phyloP scores from a whole-genome alignment of 208 protist species.

The Trypanosoma platydactyli region DNA sequence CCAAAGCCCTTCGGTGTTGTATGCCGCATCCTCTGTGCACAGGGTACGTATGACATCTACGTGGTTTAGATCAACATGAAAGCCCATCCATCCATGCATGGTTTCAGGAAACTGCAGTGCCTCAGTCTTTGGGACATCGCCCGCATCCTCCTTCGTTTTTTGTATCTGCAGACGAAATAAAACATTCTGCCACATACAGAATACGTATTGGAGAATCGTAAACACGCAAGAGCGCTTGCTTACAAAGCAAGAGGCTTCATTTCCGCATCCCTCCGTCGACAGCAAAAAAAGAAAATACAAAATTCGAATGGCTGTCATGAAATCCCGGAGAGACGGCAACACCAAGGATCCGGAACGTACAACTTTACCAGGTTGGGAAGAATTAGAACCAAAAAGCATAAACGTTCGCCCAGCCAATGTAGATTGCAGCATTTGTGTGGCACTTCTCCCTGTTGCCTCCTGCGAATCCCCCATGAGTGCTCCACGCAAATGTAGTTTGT shows the following conservation, averaged over 20 bases:
- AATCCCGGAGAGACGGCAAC: constrained; percentile 25
- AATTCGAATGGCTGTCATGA: constrained; percentile 36
- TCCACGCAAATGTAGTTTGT: background rate
- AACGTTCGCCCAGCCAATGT: constrained; percentile 19
- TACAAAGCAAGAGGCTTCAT: constrained; percentile 2
- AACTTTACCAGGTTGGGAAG: background rate
- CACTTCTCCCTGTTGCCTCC: background rate
- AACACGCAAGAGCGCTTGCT: constrained; percentile 41
- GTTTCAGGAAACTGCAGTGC: constrained; percentile 32
- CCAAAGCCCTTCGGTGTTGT: constrained; percentile 60
- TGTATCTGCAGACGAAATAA: constrained; percentile 3
- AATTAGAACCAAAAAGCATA: background rate
- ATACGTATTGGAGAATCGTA: constrained; percentile 71
- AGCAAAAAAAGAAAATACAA: constrained; percentile 42
- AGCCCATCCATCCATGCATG: constrained; percentile 46
- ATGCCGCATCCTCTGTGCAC: constrained; percentile 34
- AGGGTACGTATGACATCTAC: constrained; percentile 28
- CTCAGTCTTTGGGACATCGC: background rate
- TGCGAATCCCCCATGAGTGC: background rate
- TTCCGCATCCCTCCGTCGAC: constrained; percentile 6
- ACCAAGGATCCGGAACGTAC: background rate
- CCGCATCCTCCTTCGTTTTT: constrained; percentile 3
- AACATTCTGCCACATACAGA: constrained; percentile 51
- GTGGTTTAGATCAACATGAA: constrained; percentile 25
- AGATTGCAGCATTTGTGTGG: constrained; percentile 12